These are phyloP conservation scores for Zasmidium cellare DNA, from an alignment of 2,329 filamentous ascomycete species.

Conservation along the genomic window DNA sequence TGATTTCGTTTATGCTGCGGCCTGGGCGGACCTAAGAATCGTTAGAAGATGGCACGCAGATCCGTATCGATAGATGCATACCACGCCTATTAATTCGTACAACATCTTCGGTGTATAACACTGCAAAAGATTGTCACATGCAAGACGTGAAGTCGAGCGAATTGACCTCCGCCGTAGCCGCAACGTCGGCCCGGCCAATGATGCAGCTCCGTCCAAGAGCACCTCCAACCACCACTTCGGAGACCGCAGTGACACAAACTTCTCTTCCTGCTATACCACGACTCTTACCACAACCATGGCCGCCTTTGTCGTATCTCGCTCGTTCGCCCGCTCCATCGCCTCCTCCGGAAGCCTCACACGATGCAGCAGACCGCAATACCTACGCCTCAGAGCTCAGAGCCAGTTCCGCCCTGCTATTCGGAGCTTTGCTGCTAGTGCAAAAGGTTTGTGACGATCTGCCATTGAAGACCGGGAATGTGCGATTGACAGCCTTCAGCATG, in stretches of 20 bases:
- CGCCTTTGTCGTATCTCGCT: conserved; percentile 18
- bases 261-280: neutral
- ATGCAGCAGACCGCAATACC: conserved; percentile 31
- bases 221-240: neutral
- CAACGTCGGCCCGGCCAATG: neutral
- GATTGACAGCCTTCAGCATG: conserved; percentile 46
- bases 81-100: conserved; percentile 96
- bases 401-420: conserved; percentile 20
- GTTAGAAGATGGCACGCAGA: too few relatives aligned
- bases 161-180: neutral
- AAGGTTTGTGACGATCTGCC: conserved; percentile 21
- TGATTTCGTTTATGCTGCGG: conserved; percentile 79
- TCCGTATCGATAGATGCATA: conserved; percentile 51
- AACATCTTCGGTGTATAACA: conserved; percentile 61
- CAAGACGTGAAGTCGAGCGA: neutral
- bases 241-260: neutral
- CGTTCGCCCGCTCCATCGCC: conserved; percentile 22
- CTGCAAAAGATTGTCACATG: neutral
- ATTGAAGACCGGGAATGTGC: neutral
- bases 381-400: conserved; percentile 25
- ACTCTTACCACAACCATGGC: conserved; percentile 12
- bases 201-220: conserved; percentile 2
- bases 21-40: conserved; percentile 78
- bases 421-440: conserved; percentile 30
- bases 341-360: conserved; percentile 21